Base-by-base conservation (phyloP, 2,329 filamentous ascomycete genomes). In the Pseudogymnoascus sp. region DNA sequence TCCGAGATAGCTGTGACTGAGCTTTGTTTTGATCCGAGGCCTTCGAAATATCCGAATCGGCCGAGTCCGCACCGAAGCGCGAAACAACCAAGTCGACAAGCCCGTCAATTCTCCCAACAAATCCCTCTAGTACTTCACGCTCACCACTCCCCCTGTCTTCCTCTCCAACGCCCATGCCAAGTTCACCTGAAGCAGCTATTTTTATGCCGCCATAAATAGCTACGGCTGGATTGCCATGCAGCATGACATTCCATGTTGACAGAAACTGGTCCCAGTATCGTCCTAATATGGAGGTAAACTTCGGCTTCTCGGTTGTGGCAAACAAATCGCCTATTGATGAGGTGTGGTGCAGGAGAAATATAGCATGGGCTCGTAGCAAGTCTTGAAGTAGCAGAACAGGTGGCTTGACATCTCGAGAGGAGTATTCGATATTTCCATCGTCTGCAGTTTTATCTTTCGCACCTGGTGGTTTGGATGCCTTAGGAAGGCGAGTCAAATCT, bases 131-230 rank as follows among this genome's bases (percentile, higher is more conserved):
- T 0, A 97, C 93, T 70, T 96, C 93, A 70, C 93, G 83, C 77
- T 97, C 93, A 33, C 92, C 92, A 73, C 93, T 97, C 4, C 93
- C 93, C 74, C 92, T 88, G 63, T 97, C 91, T 77, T 97, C 95
- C 74, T 97, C 95, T 17, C 95, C 95, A 1, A 97, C 95, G 0
- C 95, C 95, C 53, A 97, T 85, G 15, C 95, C 95, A 26, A 97
- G 83, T 76, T 97, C 93, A 17, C 95, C 93, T 35, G 91, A 92
- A 6, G 89, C 90, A 11, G 93, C 91, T 33, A 99, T 81, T 74
- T 96, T 96, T 72, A 96, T 86, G 5, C 90, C 92, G 10, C 88
- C 86, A 71, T 91, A 92, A 4, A 96, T 80, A 67, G 88, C 87
- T 1, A 88, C 84, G 1, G 88, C 87, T 0, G 95, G 95, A 70